phyloP scores from a whole-genome alignment of 208 protist genomes.

The Spongospora subterranea region DNA sequence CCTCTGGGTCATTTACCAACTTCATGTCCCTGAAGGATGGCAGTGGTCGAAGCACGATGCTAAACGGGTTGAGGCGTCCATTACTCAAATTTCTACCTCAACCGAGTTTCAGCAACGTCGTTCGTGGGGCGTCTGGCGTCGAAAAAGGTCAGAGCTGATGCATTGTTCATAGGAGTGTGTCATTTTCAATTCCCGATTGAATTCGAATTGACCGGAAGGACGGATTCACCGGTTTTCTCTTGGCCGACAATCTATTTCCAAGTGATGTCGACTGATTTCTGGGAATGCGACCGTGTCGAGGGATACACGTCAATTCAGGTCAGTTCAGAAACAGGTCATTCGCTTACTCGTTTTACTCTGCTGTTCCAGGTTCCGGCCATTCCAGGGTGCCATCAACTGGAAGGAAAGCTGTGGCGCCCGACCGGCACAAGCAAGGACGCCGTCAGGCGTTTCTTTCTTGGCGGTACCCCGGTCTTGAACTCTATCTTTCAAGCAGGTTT shows the following conservation, averaged over 20 bases:
- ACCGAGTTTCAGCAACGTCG: background rate
- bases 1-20: slow-evolving; percentile 35
- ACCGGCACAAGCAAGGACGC: background rate
- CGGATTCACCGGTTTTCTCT: background rate
- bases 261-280: slow-evolving; percentile 40
- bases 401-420: background rate
- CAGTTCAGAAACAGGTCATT: background rate
- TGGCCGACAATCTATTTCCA: slow-evolving; percentile 56
- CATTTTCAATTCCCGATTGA: background rate
- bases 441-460: background rate
- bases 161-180: slow-evolving; percentile 14
- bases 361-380: background rate
- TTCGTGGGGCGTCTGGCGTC: background rate
- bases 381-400: background rate
- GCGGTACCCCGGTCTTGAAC: background rate
- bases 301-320: slow-evolving; percentile 49
- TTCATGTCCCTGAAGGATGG: slow-evolving; percentile 33
- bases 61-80: background rate
- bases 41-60: slow-evolving; percentile 34
- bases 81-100: slow-evolving; percentile 12
- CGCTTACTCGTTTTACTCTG: background rate
- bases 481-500: background rate
- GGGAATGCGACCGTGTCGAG: slow-evolving; percentile 41
- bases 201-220: slow-evolving; percentile 7
- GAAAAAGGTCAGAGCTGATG: background rate